Conservation (phyloP, 2,329 filamentous ascomycete species). For the Alternaria metachromatica region DNA sequence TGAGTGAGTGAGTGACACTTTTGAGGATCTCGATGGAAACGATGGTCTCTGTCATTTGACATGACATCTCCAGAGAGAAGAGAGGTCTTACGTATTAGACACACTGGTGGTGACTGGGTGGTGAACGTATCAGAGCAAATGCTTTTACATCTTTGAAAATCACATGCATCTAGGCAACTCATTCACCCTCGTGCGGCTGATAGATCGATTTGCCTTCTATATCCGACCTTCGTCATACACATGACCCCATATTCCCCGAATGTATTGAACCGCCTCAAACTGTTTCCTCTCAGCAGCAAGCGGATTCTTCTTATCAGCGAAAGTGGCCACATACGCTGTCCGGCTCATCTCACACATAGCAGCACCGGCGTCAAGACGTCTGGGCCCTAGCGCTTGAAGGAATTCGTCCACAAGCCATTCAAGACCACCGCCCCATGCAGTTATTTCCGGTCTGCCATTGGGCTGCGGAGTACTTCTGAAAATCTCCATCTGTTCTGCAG, state of each 20-base stretch:
- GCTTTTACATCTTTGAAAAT: background rate
- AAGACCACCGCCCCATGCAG: conserved; percentile 20
- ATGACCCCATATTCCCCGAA: background rate
- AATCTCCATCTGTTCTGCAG: conserved; percentile 55
- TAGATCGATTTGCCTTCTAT: background rate
- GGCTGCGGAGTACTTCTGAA: conserved; percentile 8
- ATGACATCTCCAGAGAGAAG: background rate
- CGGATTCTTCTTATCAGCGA: background rate
- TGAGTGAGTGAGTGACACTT: background rate
- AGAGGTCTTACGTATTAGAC: background rate
- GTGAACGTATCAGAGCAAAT: background rate
- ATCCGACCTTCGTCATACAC: background rate
- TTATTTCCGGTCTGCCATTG: conserved; percentile 7
- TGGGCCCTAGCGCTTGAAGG: background rate
- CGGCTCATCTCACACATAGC: background rate
- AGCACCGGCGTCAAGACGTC: background rate
- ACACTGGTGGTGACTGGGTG: background rate
- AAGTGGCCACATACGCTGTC: background rate
- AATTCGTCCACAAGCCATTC: background rate
- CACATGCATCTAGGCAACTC: background rate
- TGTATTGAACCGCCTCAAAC: background rate
- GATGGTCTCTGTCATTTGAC: background rate
- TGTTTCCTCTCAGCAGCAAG: background rate
- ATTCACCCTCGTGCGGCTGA: background rate
- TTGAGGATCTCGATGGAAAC: background rate